Conservation (phyloP, 352 stramenopile genomes). For the Globisporangium viniferum region DNA sequence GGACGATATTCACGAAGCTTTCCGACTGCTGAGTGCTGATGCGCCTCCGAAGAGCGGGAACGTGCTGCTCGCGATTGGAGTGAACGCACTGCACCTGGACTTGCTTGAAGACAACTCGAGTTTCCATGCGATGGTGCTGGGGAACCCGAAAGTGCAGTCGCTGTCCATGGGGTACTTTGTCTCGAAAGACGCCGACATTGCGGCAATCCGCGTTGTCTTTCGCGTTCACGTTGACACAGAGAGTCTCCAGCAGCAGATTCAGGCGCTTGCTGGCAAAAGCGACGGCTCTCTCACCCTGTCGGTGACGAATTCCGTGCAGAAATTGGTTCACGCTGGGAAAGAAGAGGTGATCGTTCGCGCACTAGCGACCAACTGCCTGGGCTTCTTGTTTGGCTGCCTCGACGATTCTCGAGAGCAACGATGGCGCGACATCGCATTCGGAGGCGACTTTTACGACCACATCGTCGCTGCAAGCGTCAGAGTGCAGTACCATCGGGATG, state of each 20-base stretch:
- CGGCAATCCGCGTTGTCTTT: constrained; percentile 12
- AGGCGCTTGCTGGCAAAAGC: neutral
- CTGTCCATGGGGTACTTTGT: constrained; percentile 18
- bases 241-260: neutral
- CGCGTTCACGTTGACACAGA: constrained; percentile 12
- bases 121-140: constrained; percentile 10
- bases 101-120: neutral
- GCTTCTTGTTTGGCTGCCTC: constrained; percentile 15
- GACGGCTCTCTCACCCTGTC: neutral
- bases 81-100: constrained; percentile 15
- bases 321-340: neutral
- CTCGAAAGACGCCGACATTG: constrained; percentile 14
- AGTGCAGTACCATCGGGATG: constrained; percentile 2
- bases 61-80: constrained; percentile 10
- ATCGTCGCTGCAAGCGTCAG: neutral
- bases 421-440: constrained; percentile 14
- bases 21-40: constrained; percentile 3
- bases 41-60: neutral
- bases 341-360: neutral
- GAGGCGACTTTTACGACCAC: constrained; percentile 9
- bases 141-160: constrained; percentile 5
- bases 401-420: neutral
- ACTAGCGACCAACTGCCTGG: constrained; percentile 9
- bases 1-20: constrained; percentile 13
- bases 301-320: neutral